Base-by-base conservation (phyloP, 1,139 yeast genomes). In the Debaryomycetaceae sp. region DNA sequence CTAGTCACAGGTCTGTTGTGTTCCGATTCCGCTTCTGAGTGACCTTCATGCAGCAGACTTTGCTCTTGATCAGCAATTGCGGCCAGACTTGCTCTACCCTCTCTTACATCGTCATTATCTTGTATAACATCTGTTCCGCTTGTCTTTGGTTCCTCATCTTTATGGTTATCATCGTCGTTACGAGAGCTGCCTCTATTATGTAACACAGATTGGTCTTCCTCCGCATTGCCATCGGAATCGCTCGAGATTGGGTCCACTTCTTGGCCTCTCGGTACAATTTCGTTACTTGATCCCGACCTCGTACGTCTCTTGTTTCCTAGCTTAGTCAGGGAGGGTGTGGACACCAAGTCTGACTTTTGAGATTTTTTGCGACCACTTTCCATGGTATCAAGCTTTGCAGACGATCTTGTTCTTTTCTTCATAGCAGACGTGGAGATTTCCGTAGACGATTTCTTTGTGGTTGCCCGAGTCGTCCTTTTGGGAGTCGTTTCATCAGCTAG, bases 361-460 rank as follows among this genome's bases (percentile, higher is more conserved):
- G 48, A 49, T 2, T 56, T 48, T 39, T 54, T 56, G 4, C 52
- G 40, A 1, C 54, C 45, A 31, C 24, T 17, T 17, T 52, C 57
- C n/a, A 46, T 52, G 9, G 45, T 40, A 38, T 58, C 66, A 23
- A 58, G 48, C 44, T 57, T 62, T 7, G 64, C 65, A 5, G 53
- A 46, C 1, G 63, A 60, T 24, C 71, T 52, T 1, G 69, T 64
- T 27, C 71, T 52, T 45, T 66, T 67, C 48, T 62, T 61, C 3
- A 62, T 50, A 13, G 45, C 43, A 6, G 52, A 46, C 5, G 59
- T 42, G 7, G 29, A n/a, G 11, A 5, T 31, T 27, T 31, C 36
- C 33, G n/a, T 9, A 4, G 11, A 14, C 5, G n/a, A 7, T 13
- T 20, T 24, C 29, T 13, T 39, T 29, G 22, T 39, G 38, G 24